phyloP scores from a whole-genome alignment of 2,329 filamentous ascomycete genomes.

The Fusarium compactum region DNA sequence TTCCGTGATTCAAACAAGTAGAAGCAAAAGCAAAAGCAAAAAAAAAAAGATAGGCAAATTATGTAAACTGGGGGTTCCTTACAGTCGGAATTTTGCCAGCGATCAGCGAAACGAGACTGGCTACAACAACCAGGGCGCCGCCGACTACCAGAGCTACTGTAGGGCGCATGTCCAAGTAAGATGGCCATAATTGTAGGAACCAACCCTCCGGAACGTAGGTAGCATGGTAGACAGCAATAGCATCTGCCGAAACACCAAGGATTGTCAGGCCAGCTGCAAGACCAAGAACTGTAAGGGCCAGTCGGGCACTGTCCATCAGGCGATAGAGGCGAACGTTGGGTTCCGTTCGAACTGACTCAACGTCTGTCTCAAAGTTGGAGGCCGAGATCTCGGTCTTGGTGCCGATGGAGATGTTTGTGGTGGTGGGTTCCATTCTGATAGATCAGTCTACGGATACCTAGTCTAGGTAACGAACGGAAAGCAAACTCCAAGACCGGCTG shows the following conservation, averaged over 20 bases:
- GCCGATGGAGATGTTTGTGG: constrained; percentile 44
- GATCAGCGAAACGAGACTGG: constrained; percentile 62
- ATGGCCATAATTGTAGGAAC: constrained; percentile 69
- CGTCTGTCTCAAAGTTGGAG: constrained; percentile 64
- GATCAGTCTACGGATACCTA: background rate
- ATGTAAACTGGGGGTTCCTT: constrained; percentile 48
- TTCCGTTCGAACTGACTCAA: constrained; percentile 52
- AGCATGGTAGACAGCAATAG: constrained; percentile 66
- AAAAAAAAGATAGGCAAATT: constrained; percentile 2
- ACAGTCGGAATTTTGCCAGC: constrained; percentile 64
- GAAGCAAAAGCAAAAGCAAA: constrained; percentile 4
- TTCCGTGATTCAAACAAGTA: background rate
- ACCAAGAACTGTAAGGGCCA: constrained; percentile 63
- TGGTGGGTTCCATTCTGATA: constrained; percentile 25
- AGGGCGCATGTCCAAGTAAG: constrained; percentile 67
- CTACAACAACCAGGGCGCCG: constrained; percentile 62
- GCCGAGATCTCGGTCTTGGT: constrained; percentile 57
- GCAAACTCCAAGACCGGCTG: constrained; percentile 26
- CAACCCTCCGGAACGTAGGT: constrained; percentile 63
- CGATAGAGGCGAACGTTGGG: constrained; percentile 56
- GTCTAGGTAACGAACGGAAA: constrained; percentile 13
- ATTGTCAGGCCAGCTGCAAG: constrained; percentile 65
- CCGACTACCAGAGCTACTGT: constrained; percentile 67
- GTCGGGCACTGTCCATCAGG: constrained; percentile 58
- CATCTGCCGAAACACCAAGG: constrained; percentile 66